Percentiles rank a stretch among this genome's conserved stretches.
phyloP scores from a whole-genome alignment of 768 basidiomycete species.

The Russula olivacea region DNA sequence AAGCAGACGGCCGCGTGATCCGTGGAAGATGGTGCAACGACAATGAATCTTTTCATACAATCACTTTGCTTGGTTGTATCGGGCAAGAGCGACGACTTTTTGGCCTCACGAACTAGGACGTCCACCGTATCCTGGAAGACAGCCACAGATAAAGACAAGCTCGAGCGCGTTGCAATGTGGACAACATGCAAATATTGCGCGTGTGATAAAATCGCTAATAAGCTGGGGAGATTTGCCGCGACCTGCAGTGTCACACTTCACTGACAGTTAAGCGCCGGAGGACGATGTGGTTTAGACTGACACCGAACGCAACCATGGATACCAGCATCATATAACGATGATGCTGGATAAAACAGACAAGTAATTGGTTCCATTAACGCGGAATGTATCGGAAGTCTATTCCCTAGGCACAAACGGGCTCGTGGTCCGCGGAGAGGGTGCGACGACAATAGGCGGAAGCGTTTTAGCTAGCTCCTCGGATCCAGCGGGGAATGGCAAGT shows the following conservation, averaged over 20 bases:
- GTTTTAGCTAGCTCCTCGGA: slow-evolving; percentile 65
- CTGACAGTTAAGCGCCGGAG: not conserved
- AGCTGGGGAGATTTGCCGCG: not conserved
- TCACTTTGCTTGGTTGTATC: slow-evolving; percentile 62
- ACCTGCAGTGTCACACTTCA: not conserved
- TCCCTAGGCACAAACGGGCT: slow-evolving; percentile 73
- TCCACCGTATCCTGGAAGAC: slow-evolving; percentile 88
- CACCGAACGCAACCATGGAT: slow-evolving; percentile 1
- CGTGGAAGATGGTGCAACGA: slow-evolving; percentile 69
- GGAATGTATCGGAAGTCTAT: slow-evolving; percentile 29
- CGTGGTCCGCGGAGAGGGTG: slow-evolving; percentile 65
- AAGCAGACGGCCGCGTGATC: slow-evolving; percentile 65
- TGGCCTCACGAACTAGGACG: slow-evolving; percentile 80
- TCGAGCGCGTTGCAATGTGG: slow-evolving; percentile 47
- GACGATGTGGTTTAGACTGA: not conserved
- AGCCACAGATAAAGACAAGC: slow-evolving; percentile 32
- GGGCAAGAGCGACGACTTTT: slow-evolving; percentile 62
- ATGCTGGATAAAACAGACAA: not conserved
- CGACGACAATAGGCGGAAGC: slow-evolving; percentile 60
- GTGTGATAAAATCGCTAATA: slow-evolving; percentile 53
- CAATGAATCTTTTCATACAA: slow-evolving; percentile 65
- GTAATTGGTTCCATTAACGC: not conserved
- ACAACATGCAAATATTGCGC: slow-evolving; percentile 80
- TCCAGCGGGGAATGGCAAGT: slow-evolving; percentile 90
- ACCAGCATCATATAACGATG: slow-evolving; percentile 6